These are phyloP conservation scores for Lyophyllum decastes DNA, from an alignment of 768 basidiomycete species.

Conservation along the genomic window DNA sequence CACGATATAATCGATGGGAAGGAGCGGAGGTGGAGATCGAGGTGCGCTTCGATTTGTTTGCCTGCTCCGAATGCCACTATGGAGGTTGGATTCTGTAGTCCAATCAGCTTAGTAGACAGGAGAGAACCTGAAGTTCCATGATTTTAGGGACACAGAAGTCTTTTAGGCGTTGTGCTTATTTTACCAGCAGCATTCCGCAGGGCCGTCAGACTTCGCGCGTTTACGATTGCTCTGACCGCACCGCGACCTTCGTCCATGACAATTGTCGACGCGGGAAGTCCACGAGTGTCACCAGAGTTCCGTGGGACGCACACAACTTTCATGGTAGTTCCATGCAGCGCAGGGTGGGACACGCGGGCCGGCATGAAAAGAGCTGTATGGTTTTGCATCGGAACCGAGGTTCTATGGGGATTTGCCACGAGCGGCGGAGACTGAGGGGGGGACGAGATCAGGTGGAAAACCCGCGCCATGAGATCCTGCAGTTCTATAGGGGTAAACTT, in stretches of 20 bases:
- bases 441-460: slow-evolving; percentile 53
- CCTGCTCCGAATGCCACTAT: slow-evolving; percentile 76
- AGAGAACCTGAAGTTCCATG: slow-evolving; percentile 53
- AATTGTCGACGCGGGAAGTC: slow-evolving; percentile 77
- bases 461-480: slow-evolving; percentile 56
- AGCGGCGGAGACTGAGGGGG: slow-evolving; percentile 10
- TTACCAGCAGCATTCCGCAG: slow-evolving; percentile 80
- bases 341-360: slow-evolving; percentile 45
- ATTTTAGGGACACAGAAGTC: neutral
- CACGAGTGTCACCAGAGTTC: slow-evolving; percentile 39
- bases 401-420: slow-evolving; percentile 59
- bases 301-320: slow-evolving; percentile 84
- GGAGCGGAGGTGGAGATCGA: slow-evolving; percentile 58
- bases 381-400: slow-evolving; percentile 47
- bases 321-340: slow-evolving; percentile 54
- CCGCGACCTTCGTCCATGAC: slow-evolving; percentile 75
- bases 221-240: slow-evolving; percentile 71
- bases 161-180: neutral
- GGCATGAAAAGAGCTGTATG: slow-evolving; percentile 86
- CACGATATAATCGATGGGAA: slow-evolving; percentile 55
- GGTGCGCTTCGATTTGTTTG: slow-evolving; percentile 66
- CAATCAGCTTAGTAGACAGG: slow-evolving; percentile 60
- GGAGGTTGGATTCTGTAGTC: slow-evolving; percentile 36
- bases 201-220: slow-evolving; percentile 77
- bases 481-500: slow-evolving; percentile 46